Percentiles rank a stretch among this genome's conserved stretches.
Evolutionary conservation across 2,329 filamentous ascomycete genomes (phyloP).

Genomic region (Aschersonia sp.): DNA sequence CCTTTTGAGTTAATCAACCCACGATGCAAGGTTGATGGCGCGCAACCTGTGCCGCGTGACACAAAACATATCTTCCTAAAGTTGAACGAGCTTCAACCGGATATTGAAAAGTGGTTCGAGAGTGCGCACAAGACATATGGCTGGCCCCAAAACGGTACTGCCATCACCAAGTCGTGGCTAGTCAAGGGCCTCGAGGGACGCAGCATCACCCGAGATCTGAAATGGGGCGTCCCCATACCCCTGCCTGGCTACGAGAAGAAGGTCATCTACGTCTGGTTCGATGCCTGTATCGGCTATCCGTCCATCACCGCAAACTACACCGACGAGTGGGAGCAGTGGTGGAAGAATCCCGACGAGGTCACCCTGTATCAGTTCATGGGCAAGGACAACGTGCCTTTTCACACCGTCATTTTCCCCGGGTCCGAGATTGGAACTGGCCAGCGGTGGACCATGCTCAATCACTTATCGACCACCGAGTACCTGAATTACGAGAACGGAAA

Average conservation of each 20-base stretch:
- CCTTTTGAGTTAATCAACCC: constrained; percentile 69
- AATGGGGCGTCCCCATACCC: constrained; percentile 62
- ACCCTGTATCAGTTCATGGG: constrained; percentile 91
- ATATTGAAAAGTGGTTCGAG: constrained; percentile 65
- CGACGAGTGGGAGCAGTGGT: constrained; percentile 83
- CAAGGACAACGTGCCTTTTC: constrained; percentile 52
- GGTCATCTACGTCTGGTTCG: constrained; percentile 90
- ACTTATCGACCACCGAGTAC: constrained; percentile 77
- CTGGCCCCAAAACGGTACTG: constrained; percentile 62
- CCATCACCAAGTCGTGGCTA: constrained; percentile 70
- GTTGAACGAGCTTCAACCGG: constrained; percentile 67
- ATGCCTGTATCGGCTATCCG: constrained; percentile 88
- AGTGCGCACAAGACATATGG: constrained; percentile 58
- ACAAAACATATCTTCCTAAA: constrained; percentile 89
- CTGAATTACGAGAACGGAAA: constrained; percentile 82
- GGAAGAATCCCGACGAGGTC: constrained; percentile 79
- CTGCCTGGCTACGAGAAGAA: constrained; percentile 37
- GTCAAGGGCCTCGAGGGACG: constrained; percentile 73
- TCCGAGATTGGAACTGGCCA: constrained; percentile 74
- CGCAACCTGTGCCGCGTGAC: constrained; percentile 61
- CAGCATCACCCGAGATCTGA: constrained; percentile 83
- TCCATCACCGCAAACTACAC: constrained; percentile 90
- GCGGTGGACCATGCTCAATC: constrained; percentile 80
- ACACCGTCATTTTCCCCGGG: constrained; percentile 83
- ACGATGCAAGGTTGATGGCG: constrained; percentile 79